These are phyloP conservation scores for Klebsormidium nitens DNA, from an alignment of 139 green algal genomes.

Conservation along the genomic window DNA sequence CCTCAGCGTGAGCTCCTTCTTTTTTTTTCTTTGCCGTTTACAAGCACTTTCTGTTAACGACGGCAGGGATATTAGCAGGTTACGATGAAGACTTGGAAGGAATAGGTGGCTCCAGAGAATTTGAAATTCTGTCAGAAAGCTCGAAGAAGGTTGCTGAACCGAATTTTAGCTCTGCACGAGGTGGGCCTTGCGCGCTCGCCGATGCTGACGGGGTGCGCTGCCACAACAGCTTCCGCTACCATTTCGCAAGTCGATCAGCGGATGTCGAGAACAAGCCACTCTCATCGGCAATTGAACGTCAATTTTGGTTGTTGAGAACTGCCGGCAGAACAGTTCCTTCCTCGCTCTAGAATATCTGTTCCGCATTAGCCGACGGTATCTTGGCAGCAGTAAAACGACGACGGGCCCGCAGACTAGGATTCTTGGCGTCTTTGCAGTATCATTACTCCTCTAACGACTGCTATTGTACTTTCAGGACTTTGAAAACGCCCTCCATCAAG, in stretches of 20 bases:
- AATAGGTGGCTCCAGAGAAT: too few species aligned
- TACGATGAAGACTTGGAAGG: too few species aligned
- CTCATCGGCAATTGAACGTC: not conserved
- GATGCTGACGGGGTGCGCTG: too few species aligned
- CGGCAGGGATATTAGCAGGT: not conserved
- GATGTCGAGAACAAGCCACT: not conserved
- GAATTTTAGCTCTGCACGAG: too few species aligned
- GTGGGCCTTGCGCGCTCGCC: too few species aligned
- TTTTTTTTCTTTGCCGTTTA: not conserved
- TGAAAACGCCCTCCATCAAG: not conserved
- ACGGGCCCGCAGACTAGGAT: too few species aligned
- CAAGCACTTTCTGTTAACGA: not conserved
- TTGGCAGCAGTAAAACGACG: too few species aligned
- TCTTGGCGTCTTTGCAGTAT: slow-evolving; percentile 3
- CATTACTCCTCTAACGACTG: not conserved
- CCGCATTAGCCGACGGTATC: too few species aligned
- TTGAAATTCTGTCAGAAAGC: too few species aligned
- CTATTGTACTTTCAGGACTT: slow-evolving; percentile 4
- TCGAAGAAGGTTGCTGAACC: too few species aligned
- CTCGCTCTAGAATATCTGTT: not conserved
- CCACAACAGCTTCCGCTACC: too few species aligned
- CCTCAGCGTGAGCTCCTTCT: not conserved
- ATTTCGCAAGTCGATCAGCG: too few species aligned
- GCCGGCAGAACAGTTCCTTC: not conserved
- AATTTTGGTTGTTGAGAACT: slow-evolving; percentile 2